phyloP scores from a whole-genome alignment of 257 asterid genomes.

The Verbascum thapsus region DNA sequence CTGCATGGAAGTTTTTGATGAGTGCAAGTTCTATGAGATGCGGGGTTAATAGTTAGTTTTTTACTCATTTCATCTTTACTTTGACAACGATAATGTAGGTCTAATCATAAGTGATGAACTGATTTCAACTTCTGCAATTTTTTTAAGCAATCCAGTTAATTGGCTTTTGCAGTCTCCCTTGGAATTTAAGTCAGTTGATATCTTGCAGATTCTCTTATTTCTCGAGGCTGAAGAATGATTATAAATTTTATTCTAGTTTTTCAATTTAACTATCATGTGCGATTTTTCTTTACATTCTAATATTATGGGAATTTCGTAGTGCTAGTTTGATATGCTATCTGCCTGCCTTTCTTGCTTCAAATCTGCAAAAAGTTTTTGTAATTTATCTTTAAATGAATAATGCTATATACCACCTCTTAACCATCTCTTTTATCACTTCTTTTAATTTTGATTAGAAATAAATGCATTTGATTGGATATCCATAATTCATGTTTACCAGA shows the following conservation, averaged over 20 bases:
- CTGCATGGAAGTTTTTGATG: conserved; percentile 1
- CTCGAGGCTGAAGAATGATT: conserved; percentile 19
- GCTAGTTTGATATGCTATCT: conserved; percentile 8
- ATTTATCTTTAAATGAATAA: too few relatives aligned
- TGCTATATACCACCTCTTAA: too few relatives aligned
- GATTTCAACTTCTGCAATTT: conserved; percentile 7
- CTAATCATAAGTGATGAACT: not conserved
- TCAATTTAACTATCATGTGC: not conserved
- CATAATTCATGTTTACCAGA: too few relatives aligned
- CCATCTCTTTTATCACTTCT: too few relatives aligned
- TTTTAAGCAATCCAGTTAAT: not conserved
- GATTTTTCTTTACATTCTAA: conserved; percentile 13
- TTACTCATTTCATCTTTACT: not conserved
- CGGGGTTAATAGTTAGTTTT: not conserved
- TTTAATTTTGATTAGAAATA: too few relatives aligned
- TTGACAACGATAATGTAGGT: conserved; percentile 2
- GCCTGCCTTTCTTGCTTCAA: conserved; percentile 16
- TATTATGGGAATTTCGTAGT: conserved; percentile 7
- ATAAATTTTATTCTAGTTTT: conserved; percentile 7
- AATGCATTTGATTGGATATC: too few relatives aligned
- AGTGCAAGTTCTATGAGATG: not conserved
- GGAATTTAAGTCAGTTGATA: conserved; percentile 4
- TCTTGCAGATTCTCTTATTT: conserved; percentile 11
- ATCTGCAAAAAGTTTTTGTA: conserved; percentile 23
- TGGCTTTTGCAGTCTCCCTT: conserved; percentile 11